Base-by-base conservation (phyloP, 345 rosid species). In the Turritis glabra region DNA sequence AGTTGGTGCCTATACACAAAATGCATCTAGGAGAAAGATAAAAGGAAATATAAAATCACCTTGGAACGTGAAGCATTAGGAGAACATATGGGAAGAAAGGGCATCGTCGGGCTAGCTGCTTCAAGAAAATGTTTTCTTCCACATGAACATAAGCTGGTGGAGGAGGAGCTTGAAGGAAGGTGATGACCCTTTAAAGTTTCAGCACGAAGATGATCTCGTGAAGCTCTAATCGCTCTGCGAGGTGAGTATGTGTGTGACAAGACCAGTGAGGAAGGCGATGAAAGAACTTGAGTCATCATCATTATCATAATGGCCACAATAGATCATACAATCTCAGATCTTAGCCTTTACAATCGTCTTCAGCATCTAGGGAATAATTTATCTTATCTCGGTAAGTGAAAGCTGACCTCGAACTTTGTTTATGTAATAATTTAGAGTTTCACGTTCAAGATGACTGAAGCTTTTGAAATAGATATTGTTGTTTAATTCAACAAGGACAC, bases 91-190 rank as follows among this genome's bases (percentile, higher is more conserved):
- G 90, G 85, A 71, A 83, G 73, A 7, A 85, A 64, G 50, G 83
- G 81, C 25, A 80, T 23, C 8, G 32, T 29, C 2, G 80, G 71
- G 19, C 73, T 82, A 29, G 75, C 78, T 78, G 75, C 72, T 47
- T 63, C 70, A 53, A 85, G 70, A 26, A 85, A 83, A 67, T 75
- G 87, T 59, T 84, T 83, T 73, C 86, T 80, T 51, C 86, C 77
- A 30, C 88, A 87, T 4, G 76, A 65, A 72, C 87, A 83, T 38
- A 63, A 66, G 14, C 68, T 52, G 21, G 1, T 75, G 73, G 52
- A 44, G 17, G 51, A 64, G 25, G 25, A 69, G 30, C 54, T 54
- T 58, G 54, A 51, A 33, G 60, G 23, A 38, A 41, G 40, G 11
- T 53, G 52, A 41, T 53, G 30, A 22, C 21, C n/a, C 62, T 63